phyloP scores from a whole-genome alignment of 2,329 filamentous ascomycete species.

The Penicillium sp. region DNA sequence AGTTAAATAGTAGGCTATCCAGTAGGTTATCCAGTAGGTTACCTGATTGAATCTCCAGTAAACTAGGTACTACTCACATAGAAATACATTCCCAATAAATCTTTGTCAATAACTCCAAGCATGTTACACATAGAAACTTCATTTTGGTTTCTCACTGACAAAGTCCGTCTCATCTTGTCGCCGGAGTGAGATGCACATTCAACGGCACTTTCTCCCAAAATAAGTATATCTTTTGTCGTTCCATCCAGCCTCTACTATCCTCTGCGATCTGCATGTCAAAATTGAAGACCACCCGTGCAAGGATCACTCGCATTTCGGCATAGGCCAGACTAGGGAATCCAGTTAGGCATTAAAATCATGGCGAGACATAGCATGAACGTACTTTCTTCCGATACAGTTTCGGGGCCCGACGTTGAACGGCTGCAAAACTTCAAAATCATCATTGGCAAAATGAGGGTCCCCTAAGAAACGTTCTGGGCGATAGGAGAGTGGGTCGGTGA shows the following conservation, averaged over 20 bases:
- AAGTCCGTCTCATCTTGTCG: no score
- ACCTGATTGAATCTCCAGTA: no score
- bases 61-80: no score
- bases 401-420: constrained; percentile 48
- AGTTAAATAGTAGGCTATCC: no score
- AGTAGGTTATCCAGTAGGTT: no score
- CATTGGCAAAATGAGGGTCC: constrained; percentile 34
- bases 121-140: no score
- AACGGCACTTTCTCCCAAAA: constrained; percentile 42
- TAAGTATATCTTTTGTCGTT: constrained; percentile 34
- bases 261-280: constrained; percentile 45
- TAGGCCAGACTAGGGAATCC: constrained; percentile 42
- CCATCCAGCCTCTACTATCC: constrained; percentile 37
- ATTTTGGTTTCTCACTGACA: no score
- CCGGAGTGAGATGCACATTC: constrained; percentile 31
- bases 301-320: constrained; percentile 48
- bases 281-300: constrained; percentile 46
- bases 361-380: constrained; percentile 19
- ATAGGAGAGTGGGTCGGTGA: constrained; percentile 8
- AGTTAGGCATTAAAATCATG: background rate
- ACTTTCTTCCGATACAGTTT: constrained; percentile 50
- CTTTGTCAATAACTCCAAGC: no score
- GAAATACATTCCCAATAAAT: no score
- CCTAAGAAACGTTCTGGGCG: constrained; percentile 15
- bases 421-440: constrained; percentile 44